These are phyloP conservation scores for Penicillium psychrofluorescens DNA, from an alignment of 495 filamentous ascomycete species.

Conservation along the genomic window DNA sequence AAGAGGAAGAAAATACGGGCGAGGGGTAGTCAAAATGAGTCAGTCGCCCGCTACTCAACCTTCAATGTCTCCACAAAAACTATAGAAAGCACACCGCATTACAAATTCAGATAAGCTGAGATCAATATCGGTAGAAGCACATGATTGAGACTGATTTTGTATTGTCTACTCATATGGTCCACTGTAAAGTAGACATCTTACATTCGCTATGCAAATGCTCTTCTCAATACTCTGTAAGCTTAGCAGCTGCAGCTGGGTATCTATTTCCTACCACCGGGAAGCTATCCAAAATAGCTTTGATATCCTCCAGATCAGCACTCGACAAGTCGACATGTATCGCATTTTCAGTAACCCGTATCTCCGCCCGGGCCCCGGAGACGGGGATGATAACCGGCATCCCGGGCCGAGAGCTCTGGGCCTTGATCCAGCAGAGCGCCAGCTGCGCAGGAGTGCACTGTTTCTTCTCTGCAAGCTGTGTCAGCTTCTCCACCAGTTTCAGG, in stretches of 20 bases:
- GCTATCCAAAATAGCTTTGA: slow-evolving; percentile 27
- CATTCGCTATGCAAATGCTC: background rate
- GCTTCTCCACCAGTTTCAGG: slow-evolving; percentile 50
- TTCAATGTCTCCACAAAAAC: too few species aligned
- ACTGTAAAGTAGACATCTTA: too few species aligned
- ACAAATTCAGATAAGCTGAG: too few species aligned
- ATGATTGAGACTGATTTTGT: too few species aligned
- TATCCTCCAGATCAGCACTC: slow-evolving; percentile 41
- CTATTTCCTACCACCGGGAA: background rate
- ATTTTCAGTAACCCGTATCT: slow-evolving; percentile 44
- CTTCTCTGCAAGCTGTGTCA: slow-evolving; percentile 54
- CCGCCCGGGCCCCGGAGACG: slow-evolving; percentile 60
- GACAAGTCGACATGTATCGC: slow-evolving; percentile 31
- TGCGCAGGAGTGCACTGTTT: slow-evolving; percentile 64
- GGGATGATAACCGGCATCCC: slow-evolving; percentile 58
- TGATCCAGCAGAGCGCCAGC: slow-evolving; percentile 63
- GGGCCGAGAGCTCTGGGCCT: slow-evolving; percentile 35
- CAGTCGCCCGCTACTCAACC: too few species aligned
- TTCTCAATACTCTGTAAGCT: background rate
- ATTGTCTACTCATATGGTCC: too few species aligned
- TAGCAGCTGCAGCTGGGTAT: background rate
- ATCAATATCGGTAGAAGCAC: too few species aligned
- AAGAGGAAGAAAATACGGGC: too few species aligned
- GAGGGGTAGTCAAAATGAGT: too few species aligned
- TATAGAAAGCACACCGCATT: too few species aligned